Conservation (phyloP, 2,329 filamentous ascomycete species). For the Oidium heveae region DNA sequence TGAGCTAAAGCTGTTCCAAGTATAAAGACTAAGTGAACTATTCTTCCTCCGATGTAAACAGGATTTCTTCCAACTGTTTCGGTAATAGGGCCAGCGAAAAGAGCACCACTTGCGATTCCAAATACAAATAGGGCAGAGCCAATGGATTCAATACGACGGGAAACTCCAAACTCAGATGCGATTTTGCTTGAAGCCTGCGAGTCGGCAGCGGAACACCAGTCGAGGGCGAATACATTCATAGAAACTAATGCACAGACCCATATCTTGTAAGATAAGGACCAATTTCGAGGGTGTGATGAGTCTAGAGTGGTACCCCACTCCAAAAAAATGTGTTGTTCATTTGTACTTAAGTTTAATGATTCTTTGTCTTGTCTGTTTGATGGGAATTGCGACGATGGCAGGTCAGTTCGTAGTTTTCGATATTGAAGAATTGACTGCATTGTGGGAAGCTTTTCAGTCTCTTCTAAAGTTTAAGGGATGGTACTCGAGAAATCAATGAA, state of each 20-base stretch:
- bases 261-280: background rate
- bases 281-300: constrained; percentile 1
- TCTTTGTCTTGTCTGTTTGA: background rate
- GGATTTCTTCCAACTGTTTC: constrained; percentile 18
- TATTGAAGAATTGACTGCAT: background rate
- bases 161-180: constrained; percentile 20
- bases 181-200: constrained; percentile 22
- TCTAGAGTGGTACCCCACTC: background rate
- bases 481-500: background rate
- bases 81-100: constrained; percentile 17
- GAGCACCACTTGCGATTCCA: constrained; percentile 16
- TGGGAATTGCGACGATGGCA: background rate
- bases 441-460: no score
- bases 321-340: background rate
- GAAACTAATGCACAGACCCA: constrained; percentile 1
- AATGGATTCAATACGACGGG: constrained; percentile 23
- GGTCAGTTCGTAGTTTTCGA: background rate
- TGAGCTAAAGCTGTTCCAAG: constrained; percentile 23
- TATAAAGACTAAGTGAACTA: constrained; percentile 20
- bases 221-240: constrained; percentile 1
- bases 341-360: no score
- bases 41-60: constrained; percentile 18
- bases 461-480: no score
- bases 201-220: constrained; percentile 18
- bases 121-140: constrained; percentile 19